These are phyloP conservation scores for Raphanus sativus DNA, from an alignment of 345 rosid species.

Conservation along the genomic window DNA sequence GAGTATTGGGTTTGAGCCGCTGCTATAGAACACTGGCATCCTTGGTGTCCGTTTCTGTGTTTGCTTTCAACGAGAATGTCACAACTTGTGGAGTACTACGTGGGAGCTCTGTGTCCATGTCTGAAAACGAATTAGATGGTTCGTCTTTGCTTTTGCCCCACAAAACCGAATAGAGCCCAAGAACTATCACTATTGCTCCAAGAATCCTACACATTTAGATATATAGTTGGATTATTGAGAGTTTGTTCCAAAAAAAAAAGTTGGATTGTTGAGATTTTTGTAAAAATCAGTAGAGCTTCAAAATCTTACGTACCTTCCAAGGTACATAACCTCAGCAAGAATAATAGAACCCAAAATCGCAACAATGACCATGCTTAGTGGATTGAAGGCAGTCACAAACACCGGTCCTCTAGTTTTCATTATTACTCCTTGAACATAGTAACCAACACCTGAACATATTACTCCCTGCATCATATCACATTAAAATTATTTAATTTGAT, in stretches of 20 bases:
- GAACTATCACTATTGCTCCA: slow-evolving; percentile 63
- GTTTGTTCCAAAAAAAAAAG: too few relatives aligned
- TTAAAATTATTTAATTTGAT: not conserved
- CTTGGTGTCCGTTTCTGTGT: not conserved
- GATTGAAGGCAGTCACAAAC: slow-evolving; percentile 66
- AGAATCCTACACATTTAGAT: slow-evolving; percentile 44
- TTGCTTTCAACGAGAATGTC: slow-evolving; percentile 23
- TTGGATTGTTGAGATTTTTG: not conserved
- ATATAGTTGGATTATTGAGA: not conserved
- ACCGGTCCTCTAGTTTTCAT: slow-evolving; percentile 67
- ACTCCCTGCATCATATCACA: slow-evolving; percentile 49
- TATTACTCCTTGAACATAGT: slow-evolving; percentile 56
- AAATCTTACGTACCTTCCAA: slow-evolving; percentile 49
- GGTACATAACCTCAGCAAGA: slow-evolving; percentile 47
- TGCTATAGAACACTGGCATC: slow-evolving; percentile 13
- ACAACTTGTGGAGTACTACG: slow-evolving; percentile 29
- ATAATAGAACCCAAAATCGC: slow-evolving; percentile 58
- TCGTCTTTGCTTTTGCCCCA: slow-evolving; percentile 83
- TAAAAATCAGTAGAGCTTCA: slow-evolving; percentile 4
- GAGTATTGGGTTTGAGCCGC: too few relatives aligned
- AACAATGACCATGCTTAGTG: slow-evolving; percentile 60
- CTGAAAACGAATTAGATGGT: slow-evolving; percentile 19
- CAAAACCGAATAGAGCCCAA: slow-evolving; percentile 67
- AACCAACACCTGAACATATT: slow-evolving; percentile 53
- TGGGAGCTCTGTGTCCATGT: slow-evolving; percentile 33